Percentiles rank a stretch among this genome's conserved stretches.
These are phyloP conservation scores for Diaporthe australafricana DNA, from an alignment of 2,329 filamentous ascomycete genomes.

Conservation along the genomic window DNA sequence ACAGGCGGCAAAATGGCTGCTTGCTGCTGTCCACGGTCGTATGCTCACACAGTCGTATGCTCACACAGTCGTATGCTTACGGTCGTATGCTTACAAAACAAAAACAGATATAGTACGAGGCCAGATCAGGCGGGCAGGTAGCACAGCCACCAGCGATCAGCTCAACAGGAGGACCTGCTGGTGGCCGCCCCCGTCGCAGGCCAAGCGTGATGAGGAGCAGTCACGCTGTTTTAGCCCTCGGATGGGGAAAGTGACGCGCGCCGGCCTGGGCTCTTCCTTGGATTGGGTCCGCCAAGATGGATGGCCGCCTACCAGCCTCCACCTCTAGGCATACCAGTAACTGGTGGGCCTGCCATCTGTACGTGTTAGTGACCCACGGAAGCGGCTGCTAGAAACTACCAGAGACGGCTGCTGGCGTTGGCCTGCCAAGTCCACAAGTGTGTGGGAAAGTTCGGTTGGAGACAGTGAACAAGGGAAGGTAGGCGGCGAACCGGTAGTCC, in stretches of 20 bases:
- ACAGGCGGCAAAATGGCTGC: not conserved
- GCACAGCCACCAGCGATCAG: constrained; percentile 28
- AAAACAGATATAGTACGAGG: constrained; percentile 10
- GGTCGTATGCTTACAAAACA: not conserved
- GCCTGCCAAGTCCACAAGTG: constrained; percentile 17
- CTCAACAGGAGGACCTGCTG: not conserved
- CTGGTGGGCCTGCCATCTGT: not conserved
- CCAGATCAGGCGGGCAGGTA: not conserved
- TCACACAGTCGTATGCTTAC: too few species aligned
- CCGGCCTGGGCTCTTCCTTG: constrained; percentile 5
- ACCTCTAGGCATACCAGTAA: not conserved
- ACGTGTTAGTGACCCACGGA: not conserved
- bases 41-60: too few species aligned
- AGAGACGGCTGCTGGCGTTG: not conserved
- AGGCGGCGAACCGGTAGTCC: constrained; percentile 20
- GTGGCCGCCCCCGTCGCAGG: not conserved
- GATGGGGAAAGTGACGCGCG: constrained; percentile 12
- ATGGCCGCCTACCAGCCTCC: not conserved
- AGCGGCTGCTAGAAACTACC: not conserved
- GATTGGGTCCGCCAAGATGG: constrained; percentile 6
- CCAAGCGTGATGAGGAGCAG: constrained; percentile 10
- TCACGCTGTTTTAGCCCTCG: constrained; percentile 24
- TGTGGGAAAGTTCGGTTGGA: constrained; percentile 17
- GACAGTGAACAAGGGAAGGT: not conserved
- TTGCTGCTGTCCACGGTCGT: not conserved